Conservation (phyloP, 2,329 filamentous ascomycete species). For the Phyllosticta citribraziliensis region DNA sequence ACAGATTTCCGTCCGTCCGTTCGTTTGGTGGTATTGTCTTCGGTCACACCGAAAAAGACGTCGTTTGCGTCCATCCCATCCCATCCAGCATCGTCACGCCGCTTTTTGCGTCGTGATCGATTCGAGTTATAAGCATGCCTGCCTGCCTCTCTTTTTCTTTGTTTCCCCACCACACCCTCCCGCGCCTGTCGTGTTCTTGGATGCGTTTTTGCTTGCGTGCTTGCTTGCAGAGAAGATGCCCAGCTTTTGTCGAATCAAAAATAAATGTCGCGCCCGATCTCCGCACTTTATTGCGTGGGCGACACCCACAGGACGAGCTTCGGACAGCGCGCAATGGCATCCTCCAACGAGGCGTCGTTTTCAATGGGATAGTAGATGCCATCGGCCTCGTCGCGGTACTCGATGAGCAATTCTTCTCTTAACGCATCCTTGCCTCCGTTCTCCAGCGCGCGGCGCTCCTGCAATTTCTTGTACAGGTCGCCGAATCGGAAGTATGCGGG, state of each 20-base stretch:
- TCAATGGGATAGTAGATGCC: conserved; percentile 65
- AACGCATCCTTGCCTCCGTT: conserved; percentile 27
- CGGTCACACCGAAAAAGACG: too few relatives aligned
- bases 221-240: background rate
- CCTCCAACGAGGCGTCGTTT: conserved; percentile 71
- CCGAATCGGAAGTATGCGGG: conserved; percentile 68
- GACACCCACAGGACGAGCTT: conserved; percentile 47
- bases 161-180: background rate
- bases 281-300: background rate
- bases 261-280: background rate
- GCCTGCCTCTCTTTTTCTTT: background rate
- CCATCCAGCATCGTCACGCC: too few relatives aligned
- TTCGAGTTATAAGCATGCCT: background rate
- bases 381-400: conserved; percentile 76
- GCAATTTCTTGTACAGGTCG: conserved; percentile 73
- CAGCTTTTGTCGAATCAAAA: background rate
- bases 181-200: background rate
- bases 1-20: background rate
- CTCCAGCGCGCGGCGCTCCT: conserved; percentile 69
- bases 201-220: background rate
- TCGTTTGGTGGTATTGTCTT: background rate
- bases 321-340: conserved; percentile 72
- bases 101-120: too few relatives aligned
- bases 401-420: conserved; percentile 61
- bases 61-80: too few relatives aligned